phyloP scores from a whole-genome alignment of 2,329 filamentous ascomycete species.

The Verticillium tricorpus region DNA sequence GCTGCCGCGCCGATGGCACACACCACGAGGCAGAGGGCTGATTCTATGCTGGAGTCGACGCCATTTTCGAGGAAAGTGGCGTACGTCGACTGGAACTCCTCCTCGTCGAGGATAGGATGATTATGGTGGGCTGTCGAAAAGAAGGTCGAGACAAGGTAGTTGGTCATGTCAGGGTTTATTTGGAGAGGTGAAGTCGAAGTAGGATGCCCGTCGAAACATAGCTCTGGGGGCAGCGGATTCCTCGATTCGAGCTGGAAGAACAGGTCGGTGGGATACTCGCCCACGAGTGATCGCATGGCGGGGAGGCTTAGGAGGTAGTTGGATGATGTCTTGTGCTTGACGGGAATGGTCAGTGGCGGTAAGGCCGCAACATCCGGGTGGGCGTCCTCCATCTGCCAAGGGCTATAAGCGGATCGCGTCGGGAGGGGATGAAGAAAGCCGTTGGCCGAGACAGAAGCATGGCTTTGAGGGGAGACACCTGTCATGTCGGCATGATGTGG shows the following conservation, averaged over 20 bases:
- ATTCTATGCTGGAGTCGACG: constrained; percentile 17
- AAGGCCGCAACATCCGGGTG: constrained; percentile 11
- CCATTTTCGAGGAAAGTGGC: constrained; percentile 15
- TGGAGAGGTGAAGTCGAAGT: not conserved
- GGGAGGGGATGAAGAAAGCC: not conserved
- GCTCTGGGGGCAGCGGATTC: constrained; percentile 16
- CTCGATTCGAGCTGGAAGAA: constrained; percentile 22
- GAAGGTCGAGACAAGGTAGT: constrained; percentile 19
- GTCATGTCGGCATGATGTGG: not conserved
- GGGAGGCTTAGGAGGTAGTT: constrained; percentile 21
- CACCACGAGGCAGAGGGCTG: constrained; percentile 24
- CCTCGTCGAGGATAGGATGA: constrained; percentile 22
- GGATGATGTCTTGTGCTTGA: constrained; percentile 23
- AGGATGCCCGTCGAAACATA: constrained; percentile 14
- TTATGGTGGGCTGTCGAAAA: constrained; percentile 19
- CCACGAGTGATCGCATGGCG: constrained; percentile 21
- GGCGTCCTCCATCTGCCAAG: not conserved
- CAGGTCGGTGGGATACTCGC: constrained; percentile 21
- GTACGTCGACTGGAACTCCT: constrained; percentile 19
- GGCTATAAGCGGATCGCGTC: not conserved
- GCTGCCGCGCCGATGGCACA: constrained; percentile 21
- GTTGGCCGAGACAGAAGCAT: not conserved
- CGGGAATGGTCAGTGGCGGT: constrained; percentile 21
- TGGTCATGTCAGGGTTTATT: constrained; percentile 12
- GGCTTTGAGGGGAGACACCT: not conserved